phyloP scores from a whole-genome alignment of 2,329 filamentous ascomycete genomes.

The Thermomyces lanuginosus region DNA sequence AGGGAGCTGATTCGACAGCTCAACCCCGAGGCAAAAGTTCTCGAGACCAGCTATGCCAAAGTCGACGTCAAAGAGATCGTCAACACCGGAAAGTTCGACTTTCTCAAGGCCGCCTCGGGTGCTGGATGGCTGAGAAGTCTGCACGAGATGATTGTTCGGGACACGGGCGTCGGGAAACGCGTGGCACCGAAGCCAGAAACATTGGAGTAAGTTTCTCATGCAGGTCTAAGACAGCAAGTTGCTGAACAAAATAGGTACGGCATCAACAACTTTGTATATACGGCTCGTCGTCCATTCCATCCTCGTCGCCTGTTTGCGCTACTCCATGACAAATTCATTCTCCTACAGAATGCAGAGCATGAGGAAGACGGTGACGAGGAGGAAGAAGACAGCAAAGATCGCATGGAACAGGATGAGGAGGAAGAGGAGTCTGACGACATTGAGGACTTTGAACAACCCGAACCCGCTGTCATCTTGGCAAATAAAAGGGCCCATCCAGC shows the following conservation, averaged over 20 bases:
- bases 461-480: constrained; percentile 17
- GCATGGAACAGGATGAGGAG: constrained; percentile 11
- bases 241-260: constrained; percentile 35
- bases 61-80: constrained; percentile 48
- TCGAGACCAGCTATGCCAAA: constrained; percentile 43
- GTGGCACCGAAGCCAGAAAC: constrained; percentile 54
- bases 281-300: constrained; percentile 38
- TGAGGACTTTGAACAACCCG: constrained; percentile 17
- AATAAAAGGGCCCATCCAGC: constrained; percentile 25
- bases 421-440: constrained; percentile 10
- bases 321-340: constrained; percentile 30
- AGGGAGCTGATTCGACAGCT: constrained; percentile 41
- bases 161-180: constrained; percentile 38
- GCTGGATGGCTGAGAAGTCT: constrained; percentile 56
- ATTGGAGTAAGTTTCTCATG: constrained; percentile 35
- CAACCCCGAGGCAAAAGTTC: constrained; percentile 49
- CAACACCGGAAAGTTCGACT: constrained; percentile 48
- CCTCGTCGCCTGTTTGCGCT: constrained; percentile 25
- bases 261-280: constrained; percentile 55
- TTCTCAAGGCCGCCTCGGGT: constrained; percentile 46
- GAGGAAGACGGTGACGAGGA: constrained; percentile 14
- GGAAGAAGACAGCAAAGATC: constrained; percentile 14
- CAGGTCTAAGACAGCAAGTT: not conserved
- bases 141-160: constrained; percentile 48
- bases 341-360: constrained; percentile 23